Conservation (phyloP, 2,329 filamentous ascomycete genomes). For the Plectosphaerella sp. region DNA sequence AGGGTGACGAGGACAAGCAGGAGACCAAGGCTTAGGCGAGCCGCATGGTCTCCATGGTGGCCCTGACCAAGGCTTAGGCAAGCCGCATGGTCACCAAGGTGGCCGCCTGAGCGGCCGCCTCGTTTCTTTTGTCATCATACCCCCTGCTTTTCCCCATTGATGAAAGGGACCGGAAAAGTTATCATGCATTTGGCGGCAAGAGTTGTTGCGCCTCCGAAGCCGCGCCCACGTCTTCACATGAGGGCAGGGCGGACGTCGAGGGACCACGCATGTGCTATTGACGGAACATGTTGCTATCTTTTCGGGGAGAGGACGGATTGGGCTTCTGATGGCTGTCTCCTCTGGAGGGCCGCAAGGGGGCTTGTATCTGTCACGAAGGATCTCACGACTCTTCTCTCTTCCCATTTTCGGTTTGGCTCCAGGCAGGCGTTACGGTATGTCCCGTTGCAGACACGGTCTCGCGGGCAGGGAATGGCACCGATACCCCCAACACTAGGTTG, state of each 20-base stretch:
- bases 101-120: conserved; percentile 9
- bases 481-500: conserved; percentile 2
- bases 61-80: conserved; percentile 33
- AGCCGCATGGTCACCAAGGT: conserved; percentile 1
- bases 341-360: not conserved
- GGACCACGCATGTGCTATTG: not conserved
- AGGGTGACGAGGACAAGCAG: conserved; percentile 51
- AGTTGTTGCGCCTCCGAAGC: not conserved
- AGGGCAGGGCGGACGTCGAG: not conserved
- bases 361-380: not conserved
- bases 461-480: conserved; percentile 1
- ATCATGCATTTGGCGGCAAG: not conserved
- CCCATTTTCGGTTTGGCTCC: conserved; percentile 1
- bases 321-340: not conserved
- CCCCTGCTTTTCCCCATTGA: not conserved
- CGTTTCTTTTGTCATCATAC: conserved; percentile 15
- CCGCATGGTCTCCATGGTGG: conserved; percentile 1
- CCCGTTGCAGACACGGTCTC: conserved; percentile 1
- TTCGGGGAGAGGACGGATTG: not conserved
- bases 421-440: conserved; percentile 3
- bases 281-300: not conserved
- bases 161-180: not conserved
- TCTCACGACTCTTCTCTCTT: not conserved
- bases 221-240: not conserved
- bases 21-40: conserved; percentile 34